Evolutionary conservation across 768 basidiomycete species (phyloP), one percentile per base, ranked within the genome.

Genomic region (Mycena rosella): DNA sequence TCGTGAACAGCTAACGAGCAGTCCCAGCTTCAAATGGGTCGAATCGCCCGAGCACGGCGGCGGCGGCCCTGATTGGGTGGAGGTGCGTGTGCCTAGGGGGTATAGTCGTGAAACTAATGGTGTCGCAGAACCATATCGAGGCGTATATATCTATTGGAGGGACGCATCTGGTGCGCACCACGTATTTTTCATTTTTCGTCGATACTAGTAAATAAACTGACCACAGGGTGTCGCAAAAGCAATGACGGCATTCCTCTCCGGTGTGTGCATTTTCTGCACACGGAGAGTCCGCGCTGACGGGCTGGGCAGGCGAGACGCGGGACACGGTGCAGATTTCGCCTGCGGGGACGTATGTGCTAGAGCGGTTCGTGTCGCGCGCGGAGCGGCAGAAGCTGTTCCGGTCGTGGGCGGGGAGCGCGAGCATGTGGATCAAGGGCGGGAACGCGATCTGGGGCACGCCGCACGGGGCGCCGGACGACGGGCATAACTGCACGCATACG

Each of bases 371-470:
- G 77, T 96, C 94, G 0, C 85, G 95, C 42, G 89, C 86, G 48
- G 98, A 99, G 78, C 87, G 97, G 0, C 94, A 93, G 65, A 89
- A 88, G 56, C 84, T 99, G 14, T 98, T 99, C 83, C 86, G 95
- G 30, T 93, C 91, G 74, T 99, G 97, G 97, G 95, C 95, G 9
- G 96, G 96, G 34, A 92, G 94, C 70, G 95, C 93, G 26, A 93
- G 94, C 71, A 87, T 96, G 89, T 96, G 96, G 96, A 87, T 96
- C 67, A 97, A 95, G 91, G 95, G 95, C 59, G 95, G 96, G 2
- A 86, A 93, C 65, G 84, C 84, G 2, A 84, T 96, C 26, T 97
- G 96, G 96, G 96, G 96, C 0, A 89, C 92, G 68, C 78, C 78
- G 5, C 84, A 86, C 0, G 85, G 83, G 67, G 96, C 96, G 1